A percentile compares a stretch with the other conserved stretches of the same genome.
Conservation (phyloP, 148 eudicot species). For the Vaccinium myrtillus region DNA sequence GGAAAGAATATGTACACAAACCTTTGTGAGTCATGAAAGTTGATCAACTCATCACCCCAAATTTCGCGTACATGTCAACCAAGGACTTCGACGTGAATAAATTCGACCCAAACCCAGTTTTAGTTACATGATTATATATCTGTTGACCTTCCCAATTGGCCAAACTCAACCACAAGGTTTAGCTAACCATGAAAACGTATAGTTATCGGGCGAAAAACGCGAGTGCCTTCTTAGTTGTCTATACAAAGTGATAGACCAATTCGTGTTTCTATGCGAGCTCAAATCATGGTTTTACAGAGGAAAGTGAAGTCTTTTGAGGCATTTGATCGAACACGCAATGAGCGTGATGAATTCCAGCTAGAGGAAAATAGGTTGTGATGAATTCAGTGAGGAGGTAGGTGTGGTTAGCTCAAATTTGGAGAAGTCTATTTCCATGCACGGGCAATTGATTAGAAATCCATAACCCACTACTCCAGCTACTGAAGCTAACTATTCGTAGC, state of each 20-base stretch:
- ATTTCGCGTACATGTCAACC: constrained; percentile 73
- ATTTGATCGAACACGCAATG: constrained; percentile 62
- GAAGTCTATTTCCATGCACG: not conserved
- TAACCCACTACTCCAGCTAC: not conserved
- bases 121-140: constrained; percentile 53
- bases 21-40: no score
- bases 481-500: no score
- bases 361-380: constrained; percentile 40
- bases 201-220: constrained; percentile 49
- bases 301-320: constrained; percentile 43
- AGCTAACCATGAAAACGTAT: constrained; percentile 54
- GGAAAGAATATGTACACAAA: no score
- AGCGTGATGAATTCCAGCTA: constrained; percentile 35
- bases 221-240: constrained; percentile 36
- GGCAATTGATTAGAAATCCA: not conserved
- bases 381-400: constrained; percentile 55
- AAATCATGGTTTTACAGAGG: constrained; percentile 66
- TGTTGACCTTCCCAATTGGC: constrained; percentile 44
- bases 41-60: constrained; percentile 39
- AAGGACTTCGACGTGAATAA: constrained; percentile 58
- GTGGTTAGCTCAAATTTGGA: constrained; percentile 13
- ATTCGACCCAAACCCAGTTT: constrained; percentile 49
- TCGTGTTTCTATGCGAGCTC: constrained; percentile 40
- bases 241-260: constrained; percentile 45
- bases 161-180: constrained; percentile 53